Conservation (phyloP, 305 asterid genomes). For the Rubia balearica region DNA sequence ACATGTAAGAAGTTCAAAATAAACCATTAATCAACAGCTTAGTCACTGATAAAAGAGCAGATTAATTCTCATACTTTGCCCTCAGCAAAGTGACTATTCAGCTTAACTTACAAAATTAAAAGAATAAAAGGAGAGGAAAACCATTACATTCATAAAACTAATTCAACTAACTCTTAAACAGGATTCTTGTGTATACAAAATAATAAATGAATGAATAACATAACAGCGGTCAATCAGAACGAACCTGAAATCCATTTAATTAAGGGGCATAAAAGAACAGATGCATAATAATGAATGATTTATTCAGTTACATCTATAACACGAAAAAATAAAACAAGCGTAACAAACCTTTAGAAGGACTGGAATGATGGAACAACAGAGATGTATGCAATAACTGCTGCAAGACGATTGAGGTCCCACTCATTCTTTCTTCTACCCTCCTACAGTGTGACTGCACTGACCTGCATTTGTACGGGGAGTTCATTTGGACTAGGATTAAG, state of each 20-base stretch:
- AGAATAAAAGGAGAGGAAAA: neutral
- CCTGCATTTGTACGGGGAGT: neutral
- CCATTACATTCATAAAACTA: neutral
- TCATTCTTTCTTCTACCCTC: conserved; percentile 29
- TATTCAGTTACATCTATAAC: neutral
- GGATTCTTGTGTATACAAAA: neutral
- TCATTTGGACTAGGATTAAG: neutral
- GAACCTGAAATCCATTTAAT: neutral
- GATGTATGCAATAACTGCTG: conserved; percentile 55
- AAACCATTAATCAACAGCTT: neutral
- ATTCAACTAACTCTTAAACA: neutral
- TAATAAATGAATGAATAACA: neutral
- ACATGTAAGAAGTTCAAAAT: neutral
- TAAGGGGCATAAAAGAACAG: neutral
- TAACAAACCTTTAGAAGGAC: conserved; percentile 30
- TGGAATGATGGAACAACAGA: conserved; percentile 32
- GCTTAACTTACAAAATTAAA: neutral
- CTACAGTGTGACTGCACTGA: neutral
- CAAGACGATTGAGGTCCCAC: conserved; percentile 36
- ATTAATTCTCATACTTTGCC: neutral
- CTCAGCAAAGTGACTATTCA: neutral
- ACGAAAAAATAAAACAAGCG: neutral
- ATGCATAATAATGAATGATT: neutral
- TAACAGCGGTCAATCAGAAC: neutral
- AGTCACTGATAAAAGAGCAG: neutral